phyloP scores from a whole-genome alignment of 768 basidiomycete genomes.

The Austroboletus festivus region DNA sequence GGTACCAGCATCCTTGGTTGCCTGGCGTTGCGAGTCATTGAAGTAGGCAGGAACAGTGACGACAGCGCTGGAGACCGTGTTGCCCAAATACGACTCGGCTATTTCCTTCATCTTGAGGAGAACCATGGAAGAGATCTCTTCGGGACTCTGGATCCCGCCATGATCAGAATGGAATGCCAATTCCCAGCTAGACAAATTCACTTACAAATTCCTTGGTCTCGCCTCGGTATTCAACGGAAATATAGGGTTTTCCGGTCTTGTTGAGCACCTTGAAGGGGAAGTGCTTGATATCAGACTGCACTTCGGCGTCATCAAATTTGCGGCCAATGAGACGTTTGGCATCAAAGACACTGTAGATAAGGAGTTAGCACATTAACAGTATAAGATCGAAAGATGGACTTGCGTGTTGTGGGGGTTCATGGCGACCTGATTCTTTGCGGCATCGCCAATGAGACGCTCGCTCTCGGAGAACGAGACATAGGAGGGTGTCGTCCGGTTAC shows the following conservation, averaged over 20 bases:
- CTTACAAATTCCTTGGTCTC: slow-evolving; percentile 92
- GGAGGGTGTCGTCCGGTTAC: slow-evolving; percentile 93
- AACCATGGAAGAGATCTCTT: slow-evolving; percentile 98
- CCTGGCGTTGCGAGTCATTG: slow-evolving; percentile 98
- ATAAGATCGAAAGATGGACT: slow-evolving; percentile 6
- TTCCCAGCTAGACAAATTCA: slow-evolving; percentile 1
- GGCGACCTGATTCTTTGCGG: slow-evolving; percentile 97
- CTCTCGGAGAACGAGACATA: slow-evolving; percentile 93
- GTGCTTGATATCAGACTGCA: slow-evolving; percentile 82
- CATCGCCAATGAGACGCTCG: slow-evolving; percentile 98
- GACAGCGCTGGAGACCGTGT: slow-evolving; percentile 82
- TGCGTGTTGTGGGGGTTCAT: slow-evolving; percentile 96
- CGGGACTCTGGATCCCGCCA: slow-evolving; percentile 72
- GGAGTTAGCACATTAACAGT: slow-evolving; percentile 4
- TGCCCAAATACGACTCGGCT: slow-evolving; percentile 93
- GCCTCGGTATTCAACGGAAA: slow-evolving; percentile 87
- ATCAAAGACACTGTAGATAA: slow-evolving; percentile 76
- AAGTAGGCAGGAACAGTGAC: slow-evolving; percentile 98
- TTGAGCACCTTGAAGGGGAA: slow-evolving; percentile 92
- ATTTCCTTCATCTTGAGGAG: slow-evolving; percentile 98
- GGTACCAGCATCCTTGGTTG: slow-evolving; percentile 95
- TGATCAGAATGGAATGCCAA: slow-evolving; percentile 14
- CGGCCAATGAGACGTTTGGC: slow-evolving; percentile 98
- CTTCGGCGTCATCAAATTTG: slow-evolving; percentile 82
- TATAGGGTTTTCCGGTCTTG: slow-evolving; percentile 85